Conservation (phyloP, 352 stramenopile genomes). For the Pythium oligandrum region DNA sequence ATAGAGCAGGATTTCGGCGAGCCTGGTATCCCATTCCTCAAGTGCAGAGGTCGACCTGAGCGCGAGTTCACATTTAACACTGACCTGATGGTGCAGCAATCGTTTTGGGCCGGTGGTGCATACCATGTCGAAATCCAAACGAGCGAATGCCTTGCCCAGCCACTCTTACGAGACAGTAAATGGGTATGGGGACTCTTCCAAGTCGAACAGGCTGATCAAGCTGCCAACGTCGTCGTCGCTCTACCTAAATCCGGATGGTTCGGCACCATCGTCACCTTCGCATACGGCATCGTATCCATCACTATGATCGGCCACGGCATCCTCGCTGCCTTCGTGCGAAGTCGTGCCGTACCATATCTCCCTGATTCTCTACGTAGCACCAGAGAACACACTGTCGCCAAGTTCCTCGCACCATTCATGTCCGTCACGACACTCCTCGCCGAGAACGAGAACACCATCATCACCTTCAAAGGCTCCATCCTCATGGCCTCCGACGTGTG, state of each 20-base stretch:
- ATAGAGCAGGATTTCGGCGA: conserved; percentile 35
- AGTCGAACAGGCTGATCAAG: conserved; percentile 29
- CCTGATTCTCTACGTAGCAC: conserved; percentile 29
- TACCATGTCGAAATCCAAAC: conserved; percentile 50
- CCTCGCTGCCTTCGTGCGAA: conserved; percentile 35
- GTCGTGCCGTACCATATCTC: conserved; percentile 34
- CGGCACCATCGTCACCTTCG: conserved; percentile 21
- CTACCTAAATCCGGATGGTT: conserved; percentile 42
- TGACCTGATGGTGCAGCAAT: conserved; percentile 53
- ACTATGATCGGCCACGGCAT: conserved; percentile 38
- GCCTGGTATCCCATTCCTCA: conserved; percentile 38
- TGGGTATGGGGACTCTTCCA: conserved; percentile 45
- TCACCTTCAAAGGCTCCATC: conserved; percentile 45
- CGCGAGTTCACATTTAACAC: conserved; percentile 44
- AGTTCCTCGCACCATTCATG: conserved; percentile 49
- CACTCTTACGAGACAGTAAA: conserved; percentile 31
- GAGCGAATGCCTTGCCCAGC: conserved; percentile 44
- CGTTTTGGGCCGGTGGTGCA: conserved; percentile 43
- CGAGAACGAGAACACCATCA: conserved; percentile 31
- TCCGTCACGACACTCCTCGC: conserved; percentile 24
- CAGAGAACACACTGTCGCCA: conserved; percentile 18
- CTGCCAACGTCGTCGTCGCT: conserved; percentile 35
- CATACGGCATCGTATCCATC: conserved; percentile 45
- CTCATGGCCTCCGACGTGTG: conserved; percentile 57
- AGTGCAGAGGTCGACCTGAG: conserved; percentile 34